These are phyloP conservation scores for Salix brachista DNA, from an alignment of 345 rosid species.

Conservation along the genomic window DNA sequence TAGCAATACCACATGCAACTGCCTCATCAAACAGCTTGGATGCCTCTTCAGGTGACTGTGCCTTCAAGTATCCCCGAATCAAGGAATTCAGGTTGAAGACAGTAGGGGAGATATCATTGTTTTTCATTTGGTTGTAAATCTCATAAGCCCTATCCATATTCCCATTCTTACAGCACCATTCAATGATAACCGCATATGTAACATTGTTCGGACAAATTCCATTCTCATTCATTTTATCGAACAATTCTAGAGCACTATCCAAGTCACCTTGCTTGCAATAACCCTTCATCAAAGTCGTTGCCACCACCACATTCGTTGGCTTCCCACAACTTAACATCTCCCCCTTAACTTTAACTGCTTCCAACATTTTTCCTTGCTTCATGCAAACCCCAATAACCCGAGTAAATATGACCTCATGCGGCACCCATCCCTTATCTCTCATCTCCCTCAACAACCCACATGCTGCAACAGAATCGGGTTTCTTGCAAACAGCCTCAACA, in stretches of 20 bases:
- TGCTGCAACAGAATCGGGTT: constrained; percentile 38
- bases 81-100: constrained; percentile 47
- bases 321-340: constrained; percentile 66
- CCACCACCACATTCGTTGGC: constrained; percentile 51
- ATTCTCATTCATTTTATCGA: constrained; percentile 46
- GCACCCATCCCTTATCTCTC: constrained; percentile 46
- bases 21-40: constrained; percentile 52
- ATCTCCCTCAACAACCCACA: constrained; percentile 54
- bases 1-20: constrained; percentile 45
- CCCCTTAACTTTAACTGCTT: constrained; percentile 65
- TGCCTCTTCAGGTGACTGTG: constrained; percentile 40
- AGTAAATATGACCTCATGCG: constrained; percentile 43
- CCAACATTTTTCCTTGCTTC: constrained; percentile 53
- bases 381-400: constrained; percentile 51
- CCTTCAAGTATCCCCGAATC: constrained; percentile 51
- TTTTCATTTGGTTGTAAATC: constrained; percentile 58
- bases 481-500: constrained; percentile 48
- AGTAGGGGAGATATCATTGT: constrained; percentile 40
- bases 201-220: constrained; percentile 58
- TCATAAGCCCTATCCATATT: constrained; percentile 55
- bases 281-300: constrained; percentile 65
- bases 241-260: constrained; percentile 53
- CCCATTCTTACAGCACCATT: constrained; percentile 53
- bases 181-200: constrained; percentile 62
- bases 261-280: constrained; percentile 49